Evolutionary conservation across 495 filamentous ascomycete genomes (phyloP), one percentile per base, ranked within the genome.

Genomic region (Lasiosphaeris hirsuta): DNA sequence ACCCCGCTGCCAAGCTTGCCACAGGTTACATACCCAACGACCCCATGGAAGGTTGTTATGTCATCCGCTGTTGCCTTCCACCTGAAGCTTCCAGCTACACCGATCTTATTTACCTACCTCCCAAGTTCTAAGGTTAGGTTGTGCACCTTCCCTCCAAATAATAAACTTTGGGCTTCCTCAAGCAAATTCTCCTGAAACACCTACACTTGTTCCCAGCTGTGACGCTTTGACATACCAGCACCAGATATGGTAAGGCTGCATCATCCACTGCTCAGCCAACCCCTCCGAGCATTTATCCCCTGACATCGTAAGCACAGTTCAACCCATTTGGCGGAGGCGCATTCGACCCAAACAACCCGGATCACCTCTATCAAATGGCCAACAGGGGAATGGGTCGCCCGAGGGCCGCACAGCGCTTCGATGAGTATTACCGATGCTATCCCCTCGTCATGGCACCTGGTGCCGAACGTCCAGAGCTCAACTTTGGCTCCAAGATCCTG

Each of bases 341-440:
- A 64, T 82, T 77, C 64, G 75, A 84, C 45, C 78, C 80, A 46
- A 83, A 81, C 65, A 79, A 84, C 59, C 82, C 75, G n/a, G 66
- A 83, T 69, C 79, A 66, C 15, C 72, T 81, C 65, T 74, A 74
- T 49, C 66, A 72, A 53, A 70, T 75, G 66, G 67, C 74, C 10
- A 72, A 73, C n/a, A 60, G 60, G 49, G 69, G 72, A 19, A 67
- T 68, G 63, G 68, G 70, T 11, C 64, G 70, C 53, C 40, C 51
- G 39, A 63, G 70, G 14, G 61, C 58, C 33, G 56, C 66, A 14
- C 76, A 74, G 50, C 90, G 93, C 51, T 98, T 97, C 75, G 92
- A 98, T 73, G 95, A 97, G 72, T 96, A 94, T 71, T 96, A 95
- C 71, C 88, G 94, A 35, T 96, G 90, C 75, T 98, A 97, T 66